phyloP scores from a whole-genome alignment of 2,329 filamentous ascomycete species.

The Calonectria hongkongensis region DNA sequence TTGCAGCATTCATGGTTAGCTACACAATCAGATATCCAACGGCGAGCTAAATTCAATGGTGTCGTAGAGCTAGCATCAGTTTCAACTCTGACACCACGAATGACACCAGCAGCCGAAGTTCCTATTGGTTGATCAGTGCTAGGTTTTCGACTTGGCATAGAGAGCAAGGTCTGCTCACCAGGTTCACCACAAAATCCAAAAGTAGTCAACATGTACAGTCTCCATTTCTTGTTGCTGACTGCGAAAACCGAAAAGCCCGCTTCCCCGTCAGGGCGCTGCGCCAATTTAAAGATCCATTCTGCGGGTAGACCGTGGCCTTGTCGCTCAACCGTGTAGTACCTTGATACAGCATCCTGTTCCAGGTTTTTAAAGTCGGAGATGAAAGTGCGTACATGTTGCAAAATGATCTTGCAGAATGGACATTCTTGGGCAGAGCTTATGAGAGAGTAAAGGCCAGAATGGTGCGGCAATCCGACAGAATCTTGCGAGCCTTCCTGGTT shows the following conservation, averaged over 20 bases:
- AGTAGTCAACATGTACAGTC: constrained; percentile 12
- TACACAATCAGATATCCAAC: constrained; percentile 29
- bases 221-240: not conserved
- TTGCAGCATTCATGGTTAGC: constrained; percentile 3
- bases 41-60: not conserved
- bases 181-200: constrained; percentile 38
- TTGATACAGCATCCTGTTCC: not conserved
- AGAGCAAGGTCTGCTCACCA: not conserved
- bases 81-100: constrained; percentile 23
- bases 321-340: not conserved
- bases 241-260: constrained; percentile 33
- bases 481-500: not conserved
- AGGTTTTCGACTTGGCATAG: not conserved
- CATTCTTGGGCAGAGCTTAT: not conserved
- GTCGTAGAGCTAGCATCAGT: not conserved
- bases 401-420: not conserved
- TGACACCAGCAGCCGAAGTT: not conserved
- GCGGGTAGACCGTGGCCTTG: constrained; percentile 20
- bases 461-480: not conserved
- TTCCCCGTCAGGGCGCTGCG: constrained; percentile 22
- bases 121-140: not conserved
- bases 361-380: not conserved
- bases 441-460: constrained; percentile 4
- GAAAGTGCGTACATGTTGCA: not conserved
- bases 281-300: constrained; percentile 24